Evolutionary conservation across 192 early-diverging fungal genomes (phyloP).

Genomic region (Thoreauomyces humboldtii): DNA sequence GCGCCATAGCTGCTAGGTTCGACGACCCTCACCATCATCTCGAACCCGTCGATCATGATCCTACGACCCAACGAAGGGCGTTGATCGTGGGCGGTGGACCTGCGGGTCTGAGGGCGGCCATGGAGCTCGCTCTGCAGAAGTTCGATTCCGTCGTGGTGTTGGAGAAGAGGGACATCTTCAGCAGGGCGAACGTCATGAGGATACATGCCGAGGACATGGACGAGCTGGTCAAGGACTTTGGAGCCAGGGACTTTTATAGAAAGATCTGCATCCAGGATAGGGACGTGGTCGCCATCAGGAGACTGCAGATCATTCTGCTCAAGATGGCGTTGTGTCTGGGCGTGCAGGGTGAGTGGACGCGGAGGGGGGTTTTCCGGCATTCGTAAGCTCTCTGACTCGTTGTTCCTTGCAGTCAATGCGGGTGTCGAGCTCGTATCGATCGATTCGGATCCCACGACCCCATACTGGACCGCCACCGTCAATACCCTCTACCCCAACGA

Average conservation of each 20-base stretch:
- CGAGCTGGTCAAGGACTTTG: slow-evolving; percentile 16
- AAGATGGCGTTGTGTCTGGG: slow-evolving; percentile 29
- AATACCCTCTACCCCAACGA: not conserved
- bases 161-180: slow-evolving; percentile 25
- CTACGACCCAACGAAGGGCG: not conserved
- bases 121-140: slow-evolving; percentile 15
- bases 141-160: slow-evolving; percentile 12
- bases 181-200: slow-evolving; percentile 20
- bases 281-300: slow-evolving; percentile 20
- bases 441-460: not conserved
- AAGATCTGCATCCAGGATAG: slow-evolving; percentile 13
- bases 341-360: not conserved
- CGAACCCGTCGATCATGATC: not conserved
- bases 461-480: slow-evolving; percentile 20
- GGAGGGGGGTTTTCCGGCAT: not conserved
- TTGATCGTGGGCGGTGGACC: slow-evolving; percentile 26
- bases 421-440: not conserved
- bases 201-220: slow-evolving; percentile 21
- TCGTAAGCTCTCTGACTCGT: not conserved
- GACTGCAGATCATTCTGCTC: slow-evolving; percentile 18
- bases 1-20: not conserved
- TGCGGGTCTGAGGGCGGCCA: slow-evolving; percentile 18
- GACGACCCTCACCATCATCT: not conserved
- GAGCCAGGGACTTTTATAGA: slow-evolving; percentile 22
- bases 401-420: not conserved